phyloP scores from a whole-genome alignment of 257 asterid genomes.

The Asclepias syriaca region DNA sequence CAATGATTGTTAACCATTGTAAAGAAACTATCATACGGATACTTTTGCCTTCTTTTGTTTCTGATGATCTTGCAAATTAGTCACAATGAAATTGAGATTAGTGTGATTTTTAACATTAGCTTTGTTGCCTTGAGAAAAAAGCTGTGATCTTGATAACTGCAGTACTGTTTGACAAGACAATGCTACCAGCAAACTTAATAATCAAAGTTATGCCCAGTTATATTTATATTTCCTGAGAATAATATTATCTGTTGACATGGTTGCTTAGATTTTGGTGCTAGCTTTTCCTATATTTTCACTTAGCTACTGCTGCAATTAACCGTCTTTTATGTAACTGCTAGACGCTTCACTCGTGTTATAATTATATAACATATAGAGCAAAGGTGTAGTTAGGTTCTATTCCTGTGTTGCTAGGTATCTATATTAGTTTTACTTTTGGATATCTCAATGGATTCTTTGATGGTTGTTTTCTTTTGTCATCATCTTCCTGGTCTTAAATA shows the following conservation, averaged over 20 bases:
- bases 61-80: neutral
- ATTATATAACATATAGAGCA: neutral
- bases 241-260: neutral
- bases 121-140: neutral
- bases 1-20: neutral
- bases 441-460: neutral
- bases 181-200: neutral
- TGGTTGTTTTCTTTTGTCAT: neutral
- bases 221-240: neutral
- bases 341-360: neutral
- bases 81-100: neutral
- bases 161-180: neutral
- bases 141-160: neutral
- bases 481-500: neutral
- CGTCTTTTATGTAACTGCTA: neutral
- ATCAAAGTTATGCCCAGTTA: neutral
- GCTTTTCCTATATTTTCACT: neutral
- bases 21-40: neutral
- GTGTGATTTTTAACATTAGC: neutral
- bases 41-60: neutral
- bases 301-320: neutral
- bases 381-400: neutral
- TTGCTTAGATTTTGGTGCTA: neutral
- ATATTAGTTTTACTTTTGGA: neutral
- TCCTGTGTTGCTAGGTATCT: neutral